Evolutionary conservation across 2,329 filamentous ascomycete species (phyloP), one percentile per base, ranked within the genome.

Genomic region (Phaeomoniella chlamydospora): DNA sequence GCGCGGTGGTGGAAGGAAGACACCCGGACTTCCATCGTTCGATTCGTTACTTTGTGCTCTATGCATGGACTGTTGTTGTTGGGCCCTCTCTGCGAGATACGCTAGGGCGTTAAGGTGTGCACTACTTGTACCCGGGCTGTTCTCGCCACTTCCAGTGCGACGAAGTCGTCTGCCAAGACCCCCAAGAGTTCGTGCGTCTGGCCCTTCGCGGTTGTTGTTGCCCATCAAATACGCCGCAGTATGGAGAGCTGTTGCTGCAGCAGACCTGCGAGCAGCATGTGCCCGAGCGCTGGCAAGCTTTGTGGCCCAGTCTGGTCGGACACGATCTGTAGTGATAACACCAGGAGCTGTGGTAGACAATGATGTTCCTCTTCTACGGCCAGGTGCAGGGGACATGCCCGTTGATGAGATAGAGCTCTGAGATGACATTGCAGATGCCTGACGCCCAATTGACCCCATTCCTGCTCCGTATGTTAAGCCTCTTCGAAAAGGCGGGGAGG

Each of bases 241-340:
- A 47, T 98, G 90, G 3, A 96, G 62, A 12, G 90, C 88, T 0
- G 90, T 96, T 0, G 90, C 90, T 0, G 90, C 90, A 1, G 90
- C 90, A 15, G 90, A 84, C 44, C 90, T 70, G 40, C 90, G 72
- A 4, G 90, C 75, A 43, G 86, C 80, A 53, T 94, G 85, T 4
- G 84, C 78, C 37, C 86, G 76, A 38, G 88, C 88, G 47, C 82
- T 74, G 10, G 82, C 76, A 35, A 98, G 66, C 55, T 96, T 98
- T 39, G 80, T 79, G 1, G 84, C 76, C 90, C 90, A 98, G 49
- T 98, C 90, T 1, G 90, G 90, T 12, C 90, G 80, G 36, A 98
- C 78, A 37, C 75, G 78, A 53, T 98, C 90, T 0, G 88, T 96
- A 1, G 87, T 92, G 42, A 98, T 80, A 35, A 98, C 90, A 37